phyloP scores from a whole-genome alignment of 805 yeast species.

The Candida chilensis region DNA sequence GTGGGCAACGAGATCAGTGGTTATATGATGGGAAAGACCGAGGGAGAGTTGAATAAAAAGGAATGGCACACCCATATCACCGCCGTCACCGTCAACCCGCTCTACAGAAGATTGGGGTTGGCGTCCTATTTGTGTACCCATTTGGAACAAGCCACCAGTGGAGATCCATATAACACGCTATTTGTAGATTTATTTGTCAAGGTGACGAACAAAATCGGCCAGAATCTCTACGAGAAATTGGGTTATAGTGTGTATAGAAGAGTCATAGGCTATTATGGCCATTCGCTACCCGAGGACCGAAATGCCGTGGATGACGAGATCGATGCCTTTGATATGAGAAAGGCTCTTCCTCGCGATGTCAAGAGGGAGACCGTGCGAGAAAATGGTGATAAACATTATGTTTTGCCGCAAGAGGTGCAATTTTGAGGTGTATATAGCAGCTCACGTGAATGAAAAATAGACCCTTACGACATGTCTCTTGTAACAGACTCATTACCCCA shows the following conservation, averaged over 20 bases:
- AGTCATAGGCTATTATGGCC: slow-evolving; percentile 82
- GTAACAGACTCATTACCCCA: too few relatives aligned
- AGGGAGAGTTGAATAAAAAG: slow-evolving; percentile 53
- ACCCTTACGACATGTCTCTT: too few relatives aligned
- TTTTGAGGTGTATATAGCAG: slow-evolving; percentile 40
- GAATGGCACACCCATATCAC: slow-evolving; percentile 98
- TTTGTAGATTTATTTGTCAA: slow-evolving; percentile 90
- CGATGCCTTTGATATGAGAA: slow-evolving; percentile 88
- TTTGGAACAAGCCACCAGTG: slow-evolving; percentile 62
- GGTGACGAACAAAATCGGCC: slow-evolving; percentile 74
- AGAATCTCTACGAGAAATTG: slow-evolving; percentile 72
- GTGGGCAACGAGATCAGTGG: slow-evolving; percentile 37
- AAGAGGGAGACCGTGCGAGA: slow-evolving; percentile 45
- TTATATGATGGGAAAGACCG: slow-evolving; percentile 94
- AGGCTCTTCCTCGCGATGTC: slow-evolving; percentile 49
- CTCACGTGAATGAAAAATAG: too few relatives aligned
- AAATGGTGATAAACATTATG: slow-evolving; percentile 52
- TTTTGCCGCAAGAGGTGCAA: slow-evolving; percentile 57
- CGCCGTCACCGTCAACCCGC: slow-evolving; percentile 84
- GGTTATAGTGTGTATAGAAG: slow-evolving; percentile 83
- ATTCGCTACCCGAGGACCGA: slow-evolving; percentile 33
- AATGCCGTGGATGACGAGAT: slow-evolving; percentile 49
- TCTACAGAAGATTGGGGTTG: slow-evolving; percentile 75
- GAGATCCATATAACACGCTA: slow-evolving; percentile 66
- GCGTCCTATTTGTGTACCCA: slow-evolving; percentile 75